These are phyloP conservation scores for Ophiostoma perfectum DNA, from an alignment of 2,329 filamentous ascomycete genomes.

Conservation along the genomic window DNA sequence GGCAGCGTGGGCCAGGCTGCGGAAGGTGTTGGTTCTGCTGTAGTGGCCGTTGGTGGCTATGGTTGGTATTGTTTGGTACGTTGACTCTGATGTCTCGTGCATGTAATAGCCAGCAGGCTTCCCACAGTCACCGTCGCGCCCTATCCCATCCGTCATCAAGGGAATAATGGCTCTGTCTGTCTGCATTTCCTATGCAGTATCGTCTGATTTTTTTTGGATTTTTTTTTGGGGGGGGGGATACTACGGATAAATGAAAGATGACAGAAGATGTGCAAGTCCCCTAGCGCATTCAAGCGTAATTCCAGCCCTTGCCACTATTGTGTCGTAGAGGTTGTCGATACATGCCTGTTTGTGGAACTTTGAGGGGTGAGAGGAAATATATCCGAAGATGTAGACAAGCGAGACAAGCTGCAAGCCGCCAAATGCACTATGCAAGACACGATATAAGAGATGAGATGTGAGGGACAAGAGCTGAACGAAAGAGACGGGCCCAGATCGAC, in stretches of 20 bases:
- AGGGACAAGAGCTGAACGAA: neutral
- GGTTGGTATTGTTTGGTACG: neutral
- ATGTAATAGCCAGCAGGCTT: neutral
- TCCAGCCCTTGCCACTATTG: slow-evolving; percentile 10
- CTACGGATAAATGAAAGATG: neutral
- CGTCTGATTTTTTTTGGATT: neutral
- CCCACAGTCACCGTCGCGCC: neutral
- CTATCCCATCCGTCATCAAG: neutral
- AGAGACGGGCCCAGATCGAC: neutral
- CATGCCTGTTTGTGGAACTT: slow-evolving; percentile 13
- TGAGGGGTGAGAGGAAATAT: neutral
- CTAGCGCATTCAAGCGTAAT: neutral
- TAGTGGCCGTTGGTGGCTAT: neutral
- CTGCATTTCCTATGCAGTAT: slow-evolving; percentile 8
- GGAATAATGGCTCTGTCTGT: neutral
- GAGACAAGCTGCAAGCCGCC: neutral
- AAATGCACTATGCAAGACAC: neutral
- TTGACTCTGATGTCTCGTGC: neutral
- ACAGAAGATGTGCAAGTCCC: neutral
- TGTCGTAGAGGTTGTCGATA: slow-evolving; percentile 10
- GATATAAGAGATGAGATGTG: neutral
- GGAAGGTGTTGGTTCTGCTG: neutral
- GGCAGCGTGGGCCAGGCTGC: neutral
- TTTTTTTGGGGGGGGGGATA: neutral
- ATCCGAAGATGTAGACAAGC: neutral